phyloP scores from a whole-genome alignment of 1,284 basidiomycete species.

The Stygiomarasmius scandens region DNA sequence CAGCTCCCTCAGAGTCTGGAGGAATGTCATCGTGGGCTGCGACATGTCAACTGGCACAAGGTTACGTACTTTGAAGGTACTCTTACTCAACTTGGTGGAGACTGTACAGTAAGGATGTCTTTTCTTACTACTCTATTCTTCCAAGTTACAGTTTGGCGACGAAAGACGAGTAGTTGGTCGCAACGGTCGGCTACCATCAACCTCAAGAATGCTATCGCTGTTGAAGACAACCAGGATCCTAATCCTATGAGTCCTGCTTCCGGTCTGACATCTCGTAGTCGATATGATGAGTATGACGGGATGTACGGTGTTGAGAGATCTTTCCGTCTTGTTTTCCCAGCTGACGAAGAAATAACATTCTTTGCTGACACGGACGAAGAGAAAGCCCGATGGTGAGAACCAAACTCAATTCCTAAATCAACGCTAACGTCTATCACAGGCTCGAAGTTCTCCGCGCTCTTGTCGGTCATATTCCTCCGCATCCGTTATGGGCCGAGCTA shows the following conservation, averaged over 20 bases:
- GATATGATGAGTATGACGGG: constrained; percentile 70
- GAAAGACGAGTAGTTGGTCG: too few relatives aligned
- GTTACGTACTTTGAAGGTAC: constrained; percentile 91
- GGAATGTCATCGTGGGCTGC: constrained; percentile 87
- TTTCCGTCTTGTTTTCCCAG: constrained; percentile 84
- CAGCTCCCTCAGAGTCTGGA: constrained; percentile 90
- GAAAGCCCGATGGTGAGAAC: constrained; percentile 80
- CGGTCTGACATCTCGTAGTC: constrained; percentile 38
- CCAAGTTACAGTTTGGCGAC: constrained; percentile 71
- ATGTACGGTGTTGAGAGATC: constrained; percentile 80
- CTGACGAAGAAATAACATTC: constrained; percentile 84
- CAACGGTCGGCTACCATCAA: constrained; percentile 94
- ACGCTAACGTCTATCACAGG: constrained; percentile 47
- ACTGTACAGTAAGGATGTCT: constrained; percentile 73
- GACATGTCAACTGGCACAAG: constrained; percentile 91
- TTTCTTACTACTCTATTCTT: constrained; percentile 11
- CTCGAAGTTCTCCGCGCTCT: constrained; percentile 79
- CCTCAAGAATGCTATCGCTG: constrained; percentile 77
- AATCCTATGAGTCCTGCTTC: constrained; percentile 48
- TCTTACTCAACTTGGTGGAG: constrained; percentile 94
- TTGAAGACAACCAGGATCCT: constrained; percentile 76
- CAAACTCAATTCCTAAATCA: constrained; percentile 10
- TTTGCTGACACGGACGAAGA: constrained; percentile 91
- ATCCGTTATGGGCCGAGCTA: constrained; percentile 89
- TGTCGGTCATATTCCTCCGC: constrained; percentile 84